Evolutionary conservation across 495 filamentous ascomycete species (phyloP), one percentile per base, ranked within the genome.

Genomic region (Daldinia decipiens): DNA sequence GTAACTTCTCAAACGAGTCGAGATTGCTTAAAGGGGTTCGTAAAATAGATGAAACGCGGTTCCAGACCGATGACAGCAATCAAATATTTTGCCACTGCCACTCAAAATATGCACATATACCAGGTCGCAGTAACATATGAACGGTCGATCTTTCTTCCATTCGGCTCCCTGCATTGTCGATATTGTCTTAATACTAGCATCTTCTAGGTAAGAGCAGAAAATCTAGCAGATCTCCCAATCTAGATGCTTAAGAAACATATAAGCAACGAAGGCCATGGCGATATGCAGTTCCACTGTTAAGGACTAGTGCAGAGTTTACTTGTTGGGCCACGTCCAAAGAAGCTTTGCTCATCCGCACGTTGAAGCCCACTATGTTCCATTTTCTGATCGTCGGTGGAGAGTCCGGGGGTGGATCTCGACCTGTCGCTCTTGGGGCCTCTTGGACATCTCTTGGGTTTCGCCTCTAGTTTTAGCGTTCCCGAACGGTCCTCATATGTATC

Each of bases 391-490:
- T 59, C 54, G 39, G 32, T 17, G 39, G 69, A 61, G 64, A 59
- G 60, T 72, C 64, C 26, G 64, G 70, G 70, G 59, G 64, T 68
- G 55, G 59, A 68, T 55, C 70, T 72, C 17, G 47, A 26, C n/a
- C 50, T 34, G 54, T 6, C 15, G 26, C 36, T 55, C 54, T 57
- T 67, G 34, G 64, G 45, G 5, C 32, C 11, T 62, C 62, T 69
- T 69, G 38, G 67, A 31, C 56, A 51, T 56, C 60, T 60, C 64
- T 45, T 45, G 40, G 67, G 56, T 64, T 50, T 59, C 13, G 27
- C 38, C 32, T 24, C 8, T 17, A 6, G 31, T 26, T 38, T 52
- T 38, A 36, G 29, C 15, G 54, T 21, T 62, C 32, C n/a, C 29
- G 39, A 40, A 40, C 39, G 1, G 39, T 8, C 39, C 15, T 36